Evolutionary conservation across 306 rosid genomes (phyloP).

Genomic region (Cucurbita moschata): DNA sequence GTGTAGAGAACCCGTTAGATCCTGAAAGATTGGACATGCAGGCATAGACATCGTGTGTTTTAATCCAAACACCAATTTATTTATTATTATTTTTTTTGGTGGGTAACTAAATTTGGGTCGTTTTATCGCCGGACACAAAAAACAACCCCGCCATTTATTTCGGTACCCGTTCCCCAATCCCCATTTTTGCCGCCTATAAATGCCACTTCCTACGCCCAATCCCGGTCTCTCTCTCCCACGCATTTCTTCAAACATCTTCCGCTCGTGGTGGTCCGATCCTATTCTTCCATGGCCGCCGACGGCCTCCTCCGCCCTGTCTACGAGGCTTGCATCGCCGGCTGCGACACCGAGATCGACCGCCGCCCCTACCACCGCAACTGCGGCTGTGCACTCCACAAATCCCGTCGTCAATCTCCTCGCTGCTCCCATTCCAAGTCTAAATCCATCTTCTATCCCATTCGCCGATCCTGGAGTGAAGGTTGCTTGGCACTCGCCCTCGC

Average conservation of each 20-base stretch:
- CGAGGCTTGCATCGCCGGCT: constrained; percentile 9
- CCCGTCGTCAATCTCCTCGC: not conserved
- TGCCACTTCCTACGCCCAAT: no score
- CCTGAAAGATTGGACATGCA: no score
- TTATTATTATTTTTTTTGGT: no score
- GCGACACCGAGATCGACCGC: constrained; percentile 9
- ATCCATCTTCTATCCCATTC: constrained; percentile 7
- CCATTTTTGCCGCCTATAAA: not conserved
- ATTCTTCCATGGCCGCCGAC: not conserved
- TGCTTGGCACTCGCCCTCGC: not conserved
- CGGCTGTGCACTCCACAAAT: constrained; percentile 9
- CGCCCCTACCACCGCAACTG: constrained; percentile 14
- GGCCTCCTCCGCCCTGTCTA: constrained; percentile 4
- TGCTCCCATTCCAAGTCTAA: not conserved
- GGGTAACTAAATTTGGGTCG: not conserved
- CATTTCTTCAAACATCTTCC: not conserved
- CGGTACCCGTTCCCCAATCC: not conserved
- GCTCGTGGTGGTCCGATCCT: not conserved
- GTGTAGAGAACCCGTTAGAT: no score
- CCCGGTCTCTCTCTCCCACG: not conserved
- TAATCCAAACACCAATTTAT: no score
- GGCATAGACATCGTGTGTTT: no score
- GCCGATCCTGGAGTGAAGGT: constrained; percentile 13
- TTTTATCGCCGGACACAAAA: not conserved
- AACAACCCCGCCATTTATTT: not conserved